Base-by-base conservation (phyloP, 805 yeast genomes). In the Myxozyma vanderwaltii region DNA sequence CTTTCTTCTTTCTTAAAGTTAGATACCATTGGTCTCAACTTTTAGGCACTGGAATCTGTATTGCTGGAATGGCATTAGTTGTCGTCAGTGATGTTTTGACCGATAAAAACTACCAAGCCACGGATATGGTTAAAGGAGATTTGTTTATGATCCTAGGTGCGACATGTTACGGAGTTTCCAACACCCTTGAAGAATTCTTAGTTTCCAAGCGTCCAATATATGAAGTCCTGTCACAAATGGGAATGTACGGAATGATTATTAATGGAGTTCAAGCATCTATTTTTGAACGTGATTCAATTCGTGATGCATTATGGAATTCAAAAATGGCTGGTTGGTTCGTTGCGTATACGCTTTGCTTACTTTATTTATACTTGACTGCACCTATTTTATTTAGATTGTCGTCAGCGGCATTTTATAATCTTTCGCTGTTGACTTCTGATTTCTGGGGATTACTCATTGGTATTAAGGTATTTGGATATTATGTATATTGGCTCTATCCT, bases 361-460 rank as follows among this genome's bases (percentile, higher is more conserved):
- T 77, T 55, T 52, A 77, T 54, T 68, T 77, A 38, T 77, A 77
- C 70, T 56, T 70, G 57, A 70, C 78, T 12, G 77, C 78, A 23
- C 80, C 80, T 21, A 71, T 77, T 46, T 61, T 77, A 63, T 74
- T 77, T 71, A 68, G 80, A 38, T 75, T 77, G 75, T 75, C 80
- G 17, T 75, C 79, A 5, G 80, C 81, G 12, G 79, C 80, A 12
- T 77, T 77, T 59, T 77, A 77, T 71, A 77, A 77, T 67, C 66
- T 77, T 57, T 75, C 78, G 38, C 56, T 77, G 23, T 69, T 77
- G 51, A 77, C 80, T 15, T 73, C 77, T 17, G 80, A 77, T 63
- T 77, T 77, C 69, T 77, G 81, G 80, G 75, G 80, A 10, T 61
- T 77, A 60, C 62, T 77, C 13, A 75, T 77, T 24, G 80, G 80